Evolutionary conservation across 768 basidiomycete species (phyloP), one percentile per base, ranked within the genome.

Genomic region (Serendipita sp.): DNA sequence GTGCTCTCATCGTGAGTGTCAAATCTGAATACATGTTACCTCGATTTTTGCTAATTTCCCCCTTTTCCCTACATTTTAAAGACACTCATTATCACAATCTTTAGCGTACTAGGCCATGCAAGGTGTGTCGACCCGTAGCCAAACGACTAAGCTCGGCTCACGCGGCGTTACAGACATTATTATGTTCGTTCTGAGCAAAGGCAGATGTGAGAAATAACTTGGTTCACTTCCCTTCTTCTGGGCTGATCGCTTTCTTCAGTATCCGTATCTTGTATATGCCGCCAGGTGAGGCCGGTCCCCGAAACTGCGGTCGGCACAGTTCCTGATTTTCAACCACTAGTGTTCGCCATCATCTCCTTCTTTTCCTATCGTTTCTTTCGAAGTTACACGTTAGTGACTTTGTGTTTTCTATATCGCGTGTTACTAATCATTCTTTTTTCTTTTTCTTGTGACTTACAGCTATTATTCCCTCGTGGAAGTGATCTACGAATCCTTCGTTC

Each of bases 261-360:
- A 64, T 90, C n/a, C 83, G 89, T 65, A 83, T 91, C 52, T 70
- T 91, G 67, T 89, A 88, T 69, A 88, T 92, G 88, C 89, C 90
- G 1, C 81, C 83, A 0, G 78, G 34, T 53, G 23, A 40, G 40
- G 40, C 40, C 40, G 2, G 5, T 40, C 40, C 6, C 40, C 18
- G 53, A 31, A 16, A 44, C 18, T 33, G 44, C 15, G 23, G 16
- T 50, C 2, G 13, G 40, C 29, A 31, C 33, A 16, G 62, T 15
- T 2, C 36, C 11, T 18, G 10, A 45, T 53, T 64, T 18, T 50
- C 8, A 34, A 34, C 44, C 40, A 0, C 37, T 63, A 66, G 69
- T 91, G 46, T 91, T 87, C 71, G 85, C 85, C 31, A 75, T 91
- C 66, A 81, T 93, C 58, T 89, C 88, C 1, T 94, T 93, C 76